Evolutionary conservation across 2,329 filamentous ascomycete genomes (phyloP).

Genomic region (Aureobasidium sp.): DNA sequence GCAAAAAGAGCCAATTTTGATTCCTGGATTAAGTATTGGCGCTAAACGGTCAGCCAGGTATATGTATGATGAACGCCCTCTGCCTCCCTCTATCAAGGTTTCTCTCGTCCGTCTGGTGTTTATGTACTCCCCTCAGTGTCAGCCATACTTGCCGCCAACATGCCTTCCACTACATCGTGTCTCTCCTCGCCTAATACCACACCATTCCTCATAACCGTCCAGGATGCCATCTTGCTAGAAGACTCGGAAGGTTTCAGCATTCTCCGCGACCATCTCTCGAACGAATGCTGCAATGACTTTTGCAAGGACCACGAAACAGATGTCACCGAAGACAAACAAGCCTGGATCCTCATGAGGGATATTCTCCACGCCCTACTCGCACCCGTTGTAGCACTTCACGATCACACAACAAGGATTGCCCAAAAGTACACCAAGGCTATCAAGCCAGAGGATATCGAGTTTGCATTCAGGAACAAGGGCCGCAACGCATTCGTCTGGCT

Average conservation of each 20-base stretch:
- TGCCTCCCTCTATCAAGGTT: conserved; percentile 5
- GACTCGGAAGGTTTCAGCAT: conserved; percentile 37
- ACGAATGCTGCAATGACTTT: conserved; percentile 34
- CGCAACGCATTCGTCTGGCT: conserved; percentile 52
- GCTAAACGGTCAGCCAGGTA: conserved; percentile 10
- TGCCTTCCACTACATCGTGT: conserved; percentile 8
- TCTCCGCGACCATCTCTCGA: conserved; percentile 34
- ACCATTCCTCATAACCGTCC: conserved; percentile 35
- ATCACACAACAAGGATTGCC: conserved; percentile 46
- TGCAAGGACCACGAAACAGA: conserved; percentile 34
- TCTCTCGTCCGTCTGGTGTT: conserved; percentile 2
- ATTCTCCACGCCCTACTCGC: conserved; percentile 51
- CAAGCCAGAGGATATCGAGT: conserved; percentile 45
- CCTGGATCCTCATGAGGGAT: conserved; percentile 48
- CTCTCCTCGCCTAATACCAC: conserved; percentile 24
- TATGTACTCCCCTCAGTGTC: neutral
- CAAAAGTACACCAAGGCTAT: conserved; percentile 40
- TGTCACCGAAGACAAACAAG: conserved; percentile 27
- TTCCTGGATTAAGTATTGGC: neutral
- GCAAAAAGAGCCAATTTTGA: conserved; percentile 10
- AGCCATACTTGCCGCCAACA: neutral
- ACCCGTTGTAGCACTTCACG: conserved; percentile 49
- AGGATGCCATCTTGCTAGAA: conserved; percentile 33
- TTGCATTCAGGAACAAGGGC: conserved; percentile 49
- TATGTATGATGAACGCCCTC: conserved; percentile 3